Percentiles rank a stretch among this genome's conserved stretches.
Conservation (phyloP, 1,139 yeast species). For the Groenewaldozyma sp. region DNA sequence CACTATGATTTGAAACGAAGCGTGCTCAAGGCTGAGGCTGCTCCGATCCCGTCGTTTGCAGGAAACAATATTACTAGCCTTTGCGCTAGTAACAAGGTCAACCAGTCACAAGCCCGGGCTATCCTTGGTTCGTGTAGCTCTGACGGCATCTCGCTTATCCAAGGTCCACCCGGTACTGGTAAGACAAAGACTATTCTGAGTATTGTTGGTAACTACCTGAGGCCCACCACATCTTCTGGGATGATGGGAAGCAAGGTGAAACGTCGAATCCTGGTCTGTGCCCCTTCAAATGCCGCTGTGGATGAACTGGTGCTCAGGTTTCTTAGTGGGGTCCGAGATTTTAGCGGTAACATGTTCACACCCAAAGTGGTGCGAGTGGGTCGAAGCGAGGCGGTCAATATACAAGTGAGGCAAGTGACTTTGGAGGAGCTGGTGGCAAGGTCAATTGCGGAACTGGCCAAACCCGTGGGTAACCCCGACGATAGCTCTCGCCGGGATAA, state of each 20-base stretch:
- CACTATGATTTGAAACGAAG: constrained; percentile 65
- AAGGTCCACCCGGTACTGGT: constrained; percentile 99
- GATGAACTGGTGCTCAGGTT: constrained; percentile 90
- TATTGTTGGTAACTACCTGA: constrained; percentile 69
- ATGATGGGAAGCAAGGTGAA: constrained; percentile 27
- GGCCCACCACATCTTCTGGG: constrained; percentile 29
- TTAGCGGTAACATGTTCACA: constrained; percentile 45
- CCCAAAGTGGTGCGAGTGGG: constrained; percentile 88
- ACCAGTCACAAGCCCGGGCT: constrained; percentile 85
- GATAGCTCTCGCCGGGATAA: constrained; percentile 42
- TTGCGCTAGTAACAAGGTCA: constrained; percentile 47
- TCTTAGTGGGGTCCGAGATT: constrained; percentile 53
- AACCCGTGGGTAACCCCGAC: constrained; percentile 24
- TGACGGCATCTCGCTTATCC: constrained; percentile 80
- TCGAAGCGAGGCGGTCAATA: constrained; percentile 77
- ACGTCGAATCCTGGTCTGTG: constrained; percentile 71
- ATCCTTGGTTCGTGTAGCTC: constrained; percentile 61
- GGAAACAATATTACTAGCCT: constrained; percentile 35
- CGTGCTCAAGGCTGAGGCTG: constrained; percentile 60
- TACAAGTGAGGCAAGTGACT: constrained; percentile 73
- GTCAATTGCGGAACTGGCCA: constrained; percentile 36
- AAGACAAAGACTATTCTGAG: constrained; percentile 95
- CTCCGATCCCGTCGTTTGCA: constrained; percentile 33
- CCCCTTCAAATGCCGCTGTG: constrained; percentile 98
- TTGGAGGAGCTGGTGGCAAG: constrained; percentile 80